Evolutionary conservation across 352 stramenopile species (phyloP), one percentile per base, ranked within the genome.

Genomic region (Pythium apleroticum): DNA sequence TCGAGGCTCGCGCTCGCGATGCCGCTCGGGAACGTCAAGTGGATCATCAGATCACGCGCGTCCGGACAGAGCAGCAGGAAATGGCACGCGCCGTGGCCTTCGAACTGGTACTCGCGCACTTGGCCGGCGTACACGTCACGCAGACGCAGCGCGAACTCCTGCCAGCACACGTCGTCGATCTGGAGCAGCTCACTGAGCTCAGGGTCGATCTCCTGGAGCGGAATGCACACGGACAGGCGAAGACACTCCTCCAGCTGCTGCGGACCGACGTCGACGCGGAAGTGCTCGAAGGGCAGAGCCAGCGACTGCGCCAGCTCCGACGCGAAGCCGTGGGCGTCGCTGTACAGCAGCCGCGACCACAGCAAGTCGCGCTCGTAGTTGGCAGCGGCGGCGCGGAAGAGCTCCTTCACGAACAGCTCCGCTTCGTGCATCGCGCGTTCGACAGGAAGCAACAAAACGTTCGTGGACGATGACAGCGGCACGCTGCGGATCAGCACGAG

Each of bases 291-390:
- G 1, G 81, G 74, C 30, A 93, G 63, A n/a, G 68, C 74, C 20
- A 93, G 46, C 24, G 73, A 80, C 20, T 74, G 63, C 30, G 82
- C 84, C 14, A 95, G 75, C 19, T 89, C 75, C 1, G 72, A 71
- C 3, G 73, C 77, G 0, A 82, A 71, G 9, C 80, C 78, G 1
- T 76, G 79, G 7, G 63, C 74, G 53, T 91, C 81, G 27, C 88
- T 81, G 64, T 89, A 90, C 6, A 96, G 68, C 60, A 96, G 61
- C 5, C 84, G 84, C 61, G 88, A 90, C 88, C 88, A 96, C 31
- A 96, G 65, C 53, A 96, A 60, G 58, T 96, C 88, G 35, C 88
- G 86, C 54, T 93, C 83, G 52, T 96, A 96, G 72, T 96, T 85
- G 57, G 89, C 76, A 11, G 74, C 75, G 17, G 88, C 86, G 14